Conservation (phyloP, 2,329 filamentous ascomycete genomes). For the Penicillium sp. region DNA sequence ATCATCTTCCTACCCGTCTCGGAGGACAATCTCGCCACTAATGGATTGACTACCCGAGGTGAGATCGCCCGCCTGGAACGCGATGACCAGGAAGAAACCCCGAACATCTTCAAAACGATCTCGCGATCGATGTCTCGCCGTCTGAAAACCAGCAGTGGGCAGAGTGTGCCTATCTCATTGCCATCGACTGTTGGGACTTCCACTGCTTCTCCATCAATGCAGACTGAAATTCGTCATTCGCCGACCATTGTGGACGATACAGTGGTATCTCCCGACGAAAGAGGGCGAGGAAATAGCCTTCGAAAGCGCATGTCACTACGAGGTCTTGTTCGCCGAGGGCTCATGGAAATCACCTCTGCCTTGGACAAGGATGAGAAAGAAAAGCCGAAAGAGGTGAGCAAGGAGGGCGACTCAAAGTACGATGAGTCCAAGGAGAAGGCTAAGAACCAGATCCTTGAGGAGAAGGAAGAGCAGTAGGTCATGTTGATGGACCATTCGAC, state of each 20-base stretch:
- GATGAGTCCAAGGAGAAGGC: background rate
- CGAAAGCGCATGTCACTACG: conserved; percentile 15
- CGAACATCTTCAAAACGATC: conserved; percentile 41
- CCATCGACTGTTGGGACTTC: background rate
- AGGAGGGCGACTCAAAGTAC: background rate
- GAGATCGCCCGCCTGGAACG: conserved; percentile 63
- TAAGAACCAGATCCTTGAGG: background rate
- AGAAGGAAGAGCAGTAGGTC: background rate
- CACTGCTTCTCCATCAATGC: background rate
- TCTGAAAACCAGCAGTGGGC: conserved; percentile 30
- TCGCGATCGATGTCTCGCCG: conserved; percentile 42
- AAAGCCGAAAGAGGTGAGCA: background rate
- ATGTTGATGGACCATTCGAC: background rate
- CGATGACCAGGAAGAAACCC: conserved; percentile 43
- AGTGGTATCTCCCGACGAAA: conserved; percentile 5
- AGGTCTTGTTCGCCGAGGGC: conserved; percentile 11
- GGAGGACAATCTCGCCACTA: conserved; percentile 70
- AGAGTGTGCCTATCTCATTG: conserved; percentile 25
- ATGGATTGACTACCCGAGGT: conserved; percentile 67
- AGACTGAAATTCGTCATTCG: conserved; percentile 1
- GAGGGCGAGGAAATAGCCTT: conserved; percentile 6
- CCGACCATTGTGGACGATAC: background rate
- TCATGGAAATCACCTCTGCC: background rate
- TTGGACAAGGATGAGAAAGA: background rate
- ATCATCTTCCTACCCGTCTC: conserved; percentile 68